Base-by-base conservation (phyloP, 306 rosid species). In the Lathyrus tuberosus region DNA sequence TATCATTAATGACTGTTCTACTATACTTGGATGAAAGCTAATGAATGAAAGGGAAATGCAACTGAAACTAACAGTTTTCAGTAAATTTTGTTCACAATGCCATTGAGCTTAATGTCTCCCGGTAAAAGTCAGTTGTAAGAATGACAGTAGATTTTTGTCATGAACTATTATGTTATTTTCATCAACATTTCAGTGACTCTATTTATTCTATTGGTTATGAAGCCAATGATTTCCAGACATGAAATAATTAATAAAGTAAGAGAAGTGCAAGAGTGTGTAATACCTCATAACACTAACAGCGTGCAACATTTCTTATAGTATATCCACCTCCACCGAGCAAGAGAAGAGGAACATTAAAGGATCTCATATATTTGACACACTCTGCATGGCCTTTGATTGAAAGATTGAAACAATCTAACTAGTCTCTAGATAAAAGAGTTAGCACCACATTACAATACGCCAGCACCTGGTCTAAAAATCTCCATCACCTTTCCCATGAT, bases 401-500 rank as follows among this genome's bases (percentile, higher is more conserved):
- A 20, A 20, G 0, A 20, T 20, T 20, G 22, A 20, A 20, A 20
- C 22, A 20, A 20, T 1, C 22, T 20, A 20, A 20, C 22, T 1
- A 0, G 26, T 82, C 86, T 38, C 86, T 80, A 14, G 81, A 82
- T 68, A 82, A 48, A n/a, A 31, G 86, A 82, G 65, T 82, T 83
- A 6, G 83, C 86, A 38, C 86, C 86, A 71, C 86, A 82, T 72
- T 82, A 83, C 71, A 82, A 68, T 31, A 82, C 73, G 57, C 78
- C 86, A 28, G 78, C 83, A 82, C 83, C 86, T 5, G 83, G 81
- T 72, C 70, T 66, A 65, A 65, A 82, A 71, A 78, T 24, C 56
- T 82, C 83, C 86, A 78, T 82, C 77, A 82, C 78, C 67, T 82
- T 82, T 68, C 78, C 81, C 59, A 82, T 75, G 70, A 82, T 75